Evolutionary conservation across 805 yeast genomes (phyloP).

Genomic region (Clavispora asparagi): DNA sequence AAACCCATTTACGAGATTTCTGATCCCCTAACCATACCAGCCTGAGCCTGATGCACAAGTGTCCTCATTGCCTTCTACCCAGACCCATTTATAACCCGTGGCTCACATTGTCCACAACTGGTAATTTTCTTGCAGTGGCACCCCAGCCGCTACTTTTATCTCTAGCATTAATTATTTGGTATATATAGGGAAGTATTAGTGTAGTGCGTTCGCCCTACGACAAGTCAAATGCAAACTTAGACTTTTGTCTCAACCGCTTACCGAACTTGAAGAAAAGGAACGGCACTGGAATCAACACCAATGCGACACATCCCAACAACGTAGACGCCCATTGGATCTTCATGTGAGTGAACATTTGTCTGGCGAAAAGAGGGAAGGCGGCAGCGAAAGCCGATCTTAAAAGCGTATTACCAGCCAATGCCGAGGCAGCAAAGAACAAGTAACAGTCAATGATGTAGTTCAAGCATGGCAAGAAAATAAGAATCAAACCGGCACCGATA

Average conservation of each 20-base stretch:
- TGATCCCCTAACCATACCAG: too few species aligned
- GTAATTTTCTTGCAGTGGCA: too few species aligned
- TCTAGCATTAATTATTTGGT: not conserved
- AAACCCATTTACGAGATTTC: too few species aligned
- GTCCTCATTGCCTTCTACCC: too few species aligned
- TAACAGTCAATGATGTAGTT: constrained; percentile 72
- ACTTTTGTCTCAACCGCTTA: constrained; percentile 44
- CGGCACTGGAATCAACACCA: constrained; percentile 62
- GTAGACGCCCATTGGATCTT: constrained; percentile 79
- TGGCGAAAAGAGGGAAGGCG: constrained; percentile 62
- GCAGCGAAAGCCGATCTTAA: constrained; percentile 66
- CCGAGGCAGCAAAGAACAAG: constrained; percentile 65
- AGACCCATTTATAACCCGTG: too few species aligned
- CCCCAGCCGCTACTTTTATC: too few species aligned
- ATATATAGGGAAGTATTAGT: not conserved
- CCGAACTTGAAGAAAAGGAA: constrained; percentile 51
- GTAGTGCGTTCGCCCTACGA: not conserved
- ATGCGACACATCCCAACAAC: constrained; percentile 57
- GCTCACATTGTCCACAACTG: too few species aligned
- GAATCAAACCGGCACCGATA: constrained; percentile 50
- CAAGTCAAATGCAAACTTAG: constrained; percentile 36
- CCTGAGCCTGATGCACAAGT: too few species aligned
- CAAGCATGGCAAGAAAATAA: constrained; percentile 63
- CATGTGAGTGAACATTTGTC: constrained; percentile 62
- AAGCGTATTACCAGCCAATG: constrained; percentile 46